These are phyloP conservation scores for Colletotrichum cuscutae DNA, from an alignment of 2,329 filamentous ascomycete genomes.

Conservation along the genomic window DNA sequence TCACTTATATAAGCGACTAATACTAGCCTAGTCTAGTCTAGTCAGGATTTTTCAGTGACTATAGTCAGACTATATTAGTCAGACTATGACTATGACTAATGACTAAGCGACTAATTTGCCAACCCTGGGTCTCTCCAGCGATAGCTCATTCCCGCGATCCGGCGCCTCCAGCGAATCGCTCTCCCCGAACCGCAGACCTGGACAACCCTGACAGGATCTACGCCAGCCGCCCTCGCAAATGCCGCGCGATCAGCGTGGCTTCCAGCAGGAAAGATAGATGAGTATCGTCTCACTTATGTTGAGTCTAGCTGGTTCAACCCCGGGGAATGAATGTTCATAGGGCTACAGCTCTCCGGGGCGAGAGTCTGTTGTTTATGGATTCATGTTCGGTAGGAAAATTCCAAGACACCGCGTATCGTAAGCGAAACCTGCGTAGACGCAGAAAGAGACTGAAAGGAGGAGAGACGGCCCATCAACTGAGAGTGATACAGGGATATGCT, in stretches of 20 bases:
- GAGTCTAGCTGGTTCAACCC: background rate
- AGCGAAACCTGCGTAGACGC: background rate
- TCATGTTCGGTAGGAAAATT: background rate
- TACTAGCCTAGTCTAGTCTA: no score
- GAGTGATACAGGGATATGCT: background rate
- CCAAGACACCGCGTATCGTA: background rate
- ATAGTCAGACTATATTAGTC: no score
- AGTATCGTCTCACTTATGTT: constrained; percentile 22
- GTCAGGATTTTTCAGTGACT: no score
- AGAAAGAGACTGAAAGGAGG: background rate
- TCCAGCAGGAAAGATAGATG: background rate
- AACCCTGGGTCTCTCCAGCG: no score
- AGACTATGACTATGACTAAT: no score
- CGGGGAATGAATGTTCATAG: background rate
- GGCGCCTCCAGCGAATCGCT: constrained; percentile 9
- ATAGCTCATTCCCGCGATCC: constrained; percentile 1
- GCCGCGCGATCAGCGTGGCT: constrained; percentile 17
- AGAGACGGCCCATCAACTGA: background rate
- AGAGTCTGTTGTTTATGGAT: background rate
- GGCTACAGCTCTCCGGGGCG: constrained; percentile 1
- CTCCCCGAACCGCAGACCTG: constrained; percentile 3
- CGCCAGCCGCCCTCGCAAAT: constrained; percentile 12
- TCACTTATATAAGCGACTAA: no score
- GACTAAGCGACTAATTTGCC: no score
- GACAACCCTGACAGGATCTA: constrained; percentile 18